These are phyloP conservation scores for Trichoderma koningii DNA, from an alignment of 2,329 filamentous ascomycete genomes.

Conservation along the genomic window DNA sequence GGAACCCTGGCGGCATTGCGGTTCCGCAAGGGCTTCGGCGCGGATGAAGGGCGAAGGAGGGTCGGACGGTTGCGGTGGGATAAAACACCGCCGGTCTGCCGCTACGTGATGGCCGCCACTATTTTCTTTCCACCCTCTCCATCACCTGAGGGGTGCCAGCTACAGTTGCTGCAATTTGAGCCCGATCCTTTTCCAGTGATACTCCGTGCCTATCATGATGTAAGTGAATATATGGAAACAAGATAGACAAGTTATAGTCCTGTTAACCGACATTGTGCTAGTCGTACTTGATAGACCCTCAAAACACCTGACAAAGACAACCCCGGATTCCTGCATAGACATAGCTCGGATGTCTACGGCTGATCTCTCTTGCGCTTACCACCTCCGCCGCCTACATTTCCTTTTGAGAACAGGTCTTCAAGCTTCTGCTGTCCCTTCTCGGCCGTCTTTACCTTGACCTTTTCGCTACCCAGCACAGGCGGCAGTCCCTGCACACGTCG, in stretches of 20 bases:
- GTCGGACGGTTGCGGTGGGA: no score
- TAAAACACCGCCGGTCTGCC: no score
- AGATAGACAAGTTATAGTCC: no score
- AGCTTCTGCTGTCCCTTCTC: slow-evolving; percentile 5
- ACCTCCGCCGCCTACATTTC: background rate
- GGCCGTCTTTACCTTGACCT: background rate
- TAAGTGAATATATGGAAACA: no score
- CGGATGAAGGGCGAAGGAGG: background rate
- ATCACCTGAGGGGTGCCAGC: no score
- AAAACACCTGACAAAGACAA: background rate
- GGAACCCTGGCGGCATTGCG: background rate
- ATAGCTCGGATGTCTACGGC: background rate
- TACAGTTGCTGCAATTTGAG: no score
- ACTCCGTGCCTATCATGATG: no score
- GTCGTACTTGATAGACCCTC: background rate
- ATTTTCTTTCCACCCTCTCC: no score
- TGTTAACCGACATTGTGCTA: no score
- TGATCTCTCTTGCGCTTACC: background rate
- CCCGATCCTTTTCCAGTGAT: no score
- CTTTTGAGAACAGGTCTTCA: background rate
- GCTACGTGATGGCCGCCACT: no score
- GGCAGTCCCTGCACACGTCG: background rate
- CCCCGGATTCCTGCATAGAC: background rate
- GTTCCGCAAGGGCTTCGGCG: background rate
- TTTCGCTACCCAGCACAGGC: background rate